phyloP scores from a whole-genome alignment of 176 grass and related monocot species.

The Paspalum vaginatum region DNA sequence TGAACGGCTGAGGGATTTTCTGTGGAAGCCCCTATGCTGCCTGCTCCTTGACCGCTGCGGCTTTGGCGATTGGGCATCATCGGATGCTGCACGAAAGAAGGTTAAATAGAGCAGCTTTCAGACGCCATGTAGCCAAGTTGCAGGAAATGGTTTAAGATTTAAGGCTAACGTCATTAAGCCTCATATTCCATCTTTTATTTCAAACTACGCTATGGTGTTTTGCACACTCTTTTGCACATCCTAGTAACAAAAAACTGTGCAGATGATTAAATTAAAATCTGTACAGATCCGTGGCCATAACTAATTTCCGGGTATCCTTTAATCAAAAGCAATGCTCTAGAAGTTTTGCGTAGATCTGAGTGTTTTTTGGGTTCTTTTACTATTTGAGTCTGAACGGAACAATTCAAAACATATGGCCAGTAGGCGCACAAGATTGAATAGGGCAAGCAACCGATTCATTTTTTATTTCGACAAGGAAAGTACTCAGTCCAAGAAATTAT shows the following conservation, averaged over 20 bases:
- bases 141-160: slow-evolving; percentile 2
- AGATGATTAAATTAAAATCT: slow-evolving; percentile 14
- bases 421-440: background rate
- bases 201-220: no score
- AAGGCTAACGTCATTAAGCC: no score
- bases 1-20: slow-evolving; percentile 67
- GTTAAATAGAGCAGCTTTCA: slow-evolving; percentile 26
- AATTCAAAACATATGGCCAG: background rate
- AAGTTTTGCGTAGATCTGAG: background rate
- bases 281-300: slow-evolving; percentile 5
- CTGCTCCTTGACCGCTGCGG: slow-evolving; percentile 61
- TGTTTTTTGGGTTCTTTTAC: background rate
- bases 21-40: slow-evolving; percentile 52
- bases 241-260: background rate
- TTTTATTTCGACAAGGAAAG: background rate
- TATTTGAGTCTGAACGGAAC: background rate
- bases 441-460: no score
- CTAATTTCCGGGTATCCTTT: background rate
- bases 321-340: background rate
- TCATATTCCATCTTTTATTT: no score
- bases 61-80: slow-evolving; percentile 69
- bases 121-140: background rate
- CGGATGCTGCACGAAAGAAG: slow-evolving; percentile 44
- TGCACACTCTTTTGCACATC: no score
- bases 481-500: background rate